Percentiles rank a stretch among this genome's conserved stretches.
Conservation (phyloP, 2,329 filamentous ascomycete species). For the Byssoonygena ceratinophila region DNA sequence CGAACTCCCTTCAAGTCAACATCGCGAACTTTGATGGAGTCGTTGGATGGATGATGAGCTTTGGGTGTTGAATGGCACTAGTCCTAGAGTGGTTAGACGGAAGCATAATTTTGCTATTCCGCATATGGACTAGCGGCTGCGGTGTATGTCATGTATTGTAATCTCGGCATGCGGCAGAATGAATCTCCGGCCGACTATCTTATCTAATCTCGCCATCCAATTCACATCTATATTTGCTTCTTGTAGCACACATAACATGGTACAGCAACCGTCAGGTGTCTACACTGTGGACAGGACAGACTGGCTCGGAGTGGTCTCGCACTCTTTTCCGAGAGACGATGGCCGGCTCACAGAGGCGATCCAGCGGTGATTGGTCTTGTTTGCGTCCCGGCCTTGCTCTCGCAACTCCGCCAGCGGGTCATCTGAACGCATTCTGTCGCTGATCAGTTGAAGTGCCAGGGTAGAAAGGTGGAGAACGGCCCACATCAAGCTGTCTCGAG, state of each 20-base stretch:
- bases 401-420: not conserved
- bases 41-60: too few species aligned
- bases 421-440: not conserved
- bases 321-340: not conserved
- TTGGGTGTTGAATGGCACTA: not conserved
- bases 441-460: conserved; percentile 5
- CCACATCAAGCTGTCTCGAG: not conserved
- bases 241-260: not conserved
- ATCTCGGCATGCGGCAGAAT: not conserved
- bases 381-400: not conserved
- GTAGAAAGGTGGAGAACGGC: not conserved
- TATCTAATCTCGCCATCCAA: not conserved
- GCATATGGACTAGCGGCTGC: not conserved
- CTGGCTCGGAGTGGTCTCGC: not conserved
- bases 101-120: not conserved
- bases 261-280: too few species aligned
- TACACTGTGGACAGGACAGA: too few species aligned
- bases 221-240: too few species aligned
- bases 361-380: not conserved
- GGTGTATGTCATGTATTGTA: not conserved
- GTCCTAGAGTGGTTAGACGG: not conserved
- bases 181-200: not conserved
- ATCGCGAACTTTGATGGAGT: too few species aligned
- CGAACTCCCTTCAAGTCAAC: not conserved
- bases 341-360: not conserved